Evolutionary conservation across 1,284 basidiomycete genomes (phyloP).

Genomic region (Ceratobasidium sp.): DNA sequence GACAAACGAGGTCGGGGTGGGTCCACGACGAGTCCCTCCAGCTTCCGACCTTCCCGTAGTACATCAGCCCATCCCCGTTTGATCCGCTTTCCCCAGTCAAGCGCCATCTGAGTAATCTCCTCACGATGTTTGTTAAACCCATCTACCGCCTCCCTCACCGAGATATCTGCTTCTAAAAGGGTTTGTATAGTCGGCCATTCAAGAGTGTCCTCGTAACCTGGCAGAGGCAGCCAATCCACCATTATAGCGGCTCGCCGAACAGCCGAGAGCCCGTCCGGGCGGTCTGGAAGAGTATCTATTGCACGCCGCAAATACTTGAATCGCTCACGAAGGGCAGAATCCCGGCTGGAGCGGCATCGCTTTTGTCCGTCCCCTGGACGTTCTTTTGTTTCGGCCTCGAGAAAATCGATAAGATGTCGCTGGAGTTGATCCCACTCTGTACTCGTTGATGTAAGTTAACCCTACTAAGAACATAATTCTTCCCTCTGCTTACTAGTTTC

Average conservation of each 20-base stretch:
- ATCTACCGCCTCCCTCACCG: background rate
- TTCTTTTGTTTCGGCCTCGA: slow-evolving; percentile 3
- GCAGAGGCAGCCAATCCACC: background rate
- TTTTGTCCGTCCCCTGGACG: background rate
- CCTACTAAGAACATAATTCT: no score
- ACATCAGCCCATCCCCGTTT: background rate
- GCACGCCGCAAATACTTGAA: background rate
- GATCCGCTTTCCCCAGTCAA: slow-evolving; percentile 5
- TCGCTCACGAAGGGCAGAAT: background rate
- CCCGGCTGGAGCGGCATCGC: background rate
- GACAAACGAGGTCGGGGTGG: background rate
- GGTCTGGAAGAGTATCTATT: background rate
- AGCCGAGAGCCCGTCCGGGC: background rate
- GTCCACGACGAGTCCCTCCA: background rate
- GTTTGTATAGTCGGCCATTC: background rate
- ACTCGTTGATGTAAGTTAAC: background rate
- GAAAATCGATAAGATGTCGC: background rate
- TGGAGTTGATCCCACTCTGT: slow-evolving; percentile 12
- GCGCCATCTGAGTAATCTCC: background rate
- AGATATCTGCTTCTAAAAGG: background rate
- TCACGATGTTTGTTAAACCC: background rate
- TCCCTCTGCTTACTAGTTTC: background rate
- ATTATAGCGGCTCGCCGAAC: background rate
- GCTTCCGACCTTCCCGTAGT: background rate
- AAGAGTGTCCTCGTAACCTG: background rate